Conservation (phyloP, 306 rosid genomes). For the Prosopis cineraria region DNA sequence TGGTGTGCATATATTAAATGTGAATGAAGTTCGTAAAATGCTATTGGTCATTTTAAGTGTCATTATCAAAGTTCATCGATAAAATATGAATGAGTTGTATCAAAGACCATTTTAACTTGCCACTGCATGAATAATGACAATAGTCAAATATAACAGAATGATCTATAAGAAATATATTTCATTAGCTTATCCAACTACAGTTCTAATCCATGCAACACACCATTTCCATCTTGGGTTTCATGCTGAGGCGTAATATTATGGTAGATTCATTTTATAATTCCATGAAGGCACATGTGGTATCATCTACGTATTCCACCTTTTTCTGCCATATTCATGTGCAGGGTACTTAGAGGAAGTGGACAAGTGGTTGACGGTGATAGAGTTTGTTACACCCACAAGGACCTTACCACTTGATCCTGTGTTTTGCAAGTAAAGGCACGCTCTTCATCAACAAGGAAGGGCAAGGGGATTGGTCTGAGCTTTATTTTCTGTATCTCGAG, state of each 20-base stretch:
- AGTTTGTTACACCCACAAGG: slow-evolving; percentile 69
- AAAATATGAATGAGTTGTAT: not conserved
- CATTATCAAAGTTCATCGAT: no score
- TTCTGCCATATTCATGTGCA: slow-evolving; percentile 39
- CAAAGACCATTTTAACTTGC: not conserved
- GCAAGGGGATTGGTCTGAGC: slow-evolving; percentile 16
- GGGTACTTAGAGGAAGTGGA: slow-evolving; percentile 93
- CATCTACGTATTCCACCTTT: not conserved
- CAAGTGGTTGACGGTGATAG: slow-evolving; percentile 87
- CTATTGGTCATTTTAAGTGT: not conserved
- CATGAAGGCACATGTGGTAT: not conserved
- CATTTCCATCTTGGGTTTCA: not conserved
- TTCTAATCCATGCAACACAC: not conserved
- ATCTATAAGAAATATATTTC: not conserved
- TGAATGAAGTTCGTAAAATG: not conserved
- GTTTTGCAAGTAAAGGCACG: not conserved
- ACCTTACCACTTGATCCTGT: slow-evolving; percentile 56
- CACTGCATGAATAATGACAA: slow-evolving; percentile 2
- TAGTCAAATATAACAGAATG: not conserved
- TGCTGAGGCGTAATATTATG: not conserved
- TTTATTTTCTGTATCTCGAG: slow-evolving; percentile 16
- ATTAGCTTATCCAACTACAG: not conserved
- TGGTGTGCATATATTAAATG: not conserved
- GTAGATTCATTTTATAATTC: not conserved
- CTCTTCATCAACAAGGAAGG: slow-evolving; percentile 13